These are phyloP conservation scores for Ogataea angusta DNA, from an alignment of 805 yeast species.

Conservation along the genomic window DNA sequence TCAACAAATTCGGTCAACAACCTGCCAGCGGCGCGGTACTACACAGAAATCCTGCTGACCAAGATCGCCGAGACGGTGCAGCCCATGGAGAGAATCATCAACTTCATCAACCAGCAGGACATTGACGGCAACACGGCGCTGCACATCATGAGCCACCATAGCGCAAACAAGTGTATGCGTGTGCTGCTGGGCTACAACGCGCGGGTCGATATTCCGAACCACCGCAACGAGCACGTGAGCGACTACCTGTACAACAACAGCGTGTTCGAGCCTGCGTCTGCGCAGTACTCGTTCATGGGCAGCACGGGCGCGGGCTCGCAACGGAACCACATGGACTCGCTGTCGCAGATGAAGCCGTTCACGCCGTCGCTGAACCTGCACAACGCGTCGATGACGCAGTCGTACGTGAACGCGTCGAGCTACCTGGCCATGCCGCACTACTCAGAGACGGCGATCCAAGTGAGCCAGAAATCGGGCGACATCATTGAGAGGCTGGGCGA, in stretches of 20 bases:
- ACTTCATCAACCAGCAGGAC: slow-evolving; percentile 55
- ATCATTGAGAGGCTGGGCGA: slow-evolving; percentile 46
- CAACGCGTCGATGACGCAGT: slow-evolving; percentile 14
- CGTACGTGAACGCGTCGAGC: slow-evolving; percentile 19
- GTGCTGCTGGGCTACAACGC: slow-evolving; percentile 49
- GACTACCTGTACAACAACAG: slow-evolving; percentile 34
- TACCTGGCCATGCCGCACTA: slow-evolving; percentile 37
- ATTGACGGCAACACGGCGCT: slow-evolving; percentile 55
- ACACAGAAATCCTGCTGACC: slow-evolving; percentile 70
- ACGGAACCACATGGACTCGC: slow-evolving; percentile 20
- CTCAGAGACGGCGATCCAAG: slow-evolving; percentile 53
- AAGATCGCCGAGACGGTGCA: slow-evolving; percentile 62
- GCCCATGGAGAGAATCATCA: slow-evolving; percentile 56
- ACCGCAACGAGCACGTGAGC: slow-evolving; percentile 40
- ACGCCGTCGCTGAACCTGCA: slow-evolving; percentile 21
- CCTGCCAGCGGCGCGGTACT: slow-evolving; percentile 77
- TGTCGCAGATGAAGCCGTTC: slow-evolving; percentile 26
- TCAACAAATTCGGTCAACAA: slow-evolving; percentile 65
- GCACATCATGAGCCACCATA: slow-evolving; percentile 47
- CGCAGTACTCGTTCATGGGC: slow-evolving; percentile 10
- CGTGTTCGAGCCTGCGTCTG: slow-evolving; percentile 16
- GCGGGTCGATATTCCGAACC: slow-evolving; percentile 49
- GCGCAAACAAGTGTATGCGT: slow-evolving; percentile 43
- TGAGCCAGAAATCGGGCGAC: slow-evolving; percentile 48
- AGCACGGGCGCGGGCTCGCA: slow-evolving; percentile 8